A percentile compares a stretch with the other conserved stretches of the same genome.
Evolutionary conservation across 1,284 basidiomycete species (phyloP).

Genomic region (Rhodotorula sp.): DNA sequence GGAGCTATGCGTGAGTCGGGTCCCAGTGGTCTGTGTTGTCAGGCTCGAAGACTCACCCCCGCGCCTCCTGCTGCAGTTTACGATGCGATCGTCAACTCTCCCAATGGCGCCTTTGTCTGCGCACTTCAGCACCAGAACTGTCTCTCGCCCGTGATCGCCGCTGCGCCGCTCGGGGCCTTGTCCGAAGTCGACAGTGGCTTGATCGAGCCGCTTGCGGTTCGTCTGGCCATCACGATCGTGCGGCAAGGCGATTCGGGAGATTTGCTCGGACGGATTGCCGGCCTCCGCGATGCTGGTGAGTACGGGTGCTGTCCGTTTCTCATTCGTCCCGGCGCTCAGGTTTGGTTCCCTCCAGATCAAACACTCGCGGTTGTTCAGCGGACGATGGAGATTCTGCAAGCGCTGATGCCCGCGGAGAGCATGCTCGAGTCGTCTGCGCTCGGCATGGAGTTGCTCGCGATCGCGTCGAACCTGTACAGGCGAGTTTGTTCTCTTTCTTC

Average conservation of each 20-base stretch:
- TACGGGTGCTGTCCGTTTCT: too few species aligned
- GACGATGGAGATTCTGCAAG: constrained; percentile 3
- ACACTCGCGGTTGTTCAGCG: neutral
- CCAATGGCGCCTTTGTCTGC: constrained; percentile 19
- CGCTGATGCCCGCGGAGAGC: constrained; percentile 6
- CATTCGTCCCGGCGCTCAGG: neutral
- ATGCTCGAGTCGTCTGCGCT: constrained; percentile 16
- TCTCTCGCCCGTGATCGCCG: constrained; percentile 10
- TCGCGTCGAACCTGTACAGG: constrained; percentile 5
- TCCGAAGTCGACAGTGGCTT: neutral
- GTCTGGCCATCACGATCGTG: constrained; percentile 12
- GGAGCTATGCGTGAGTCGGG: neutral
- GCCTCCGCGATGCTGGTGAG: constrained; percentile 1
- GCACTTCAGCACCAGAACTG: neutral
- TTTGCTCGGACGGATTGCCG: constrained; percentile 11
- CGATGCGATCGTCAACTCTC: neutral
- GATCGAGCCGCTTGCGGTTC: neutral
- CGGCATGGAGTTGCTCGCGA: constrained; percentile 23
- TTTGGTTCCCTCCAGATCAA: neutral
- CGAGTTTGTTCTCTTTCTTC: neutral
- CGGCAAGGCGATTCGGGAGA: constrained; percentile 14
- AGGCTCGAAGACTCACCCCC: neutral
- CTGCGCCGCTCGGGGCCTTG: neutral
- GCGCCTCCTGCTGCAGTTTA: constrained; percentile 1
- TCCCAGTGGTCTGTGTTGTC: neutral